Percentiles rank a stretch among this genome's conserved stretches.
These are phyloP conservation scores for Aspergillus ustus DNA, from an alignment of 2,329 filamentous ascomycete species.

Conservation along the genomic window DNA sequence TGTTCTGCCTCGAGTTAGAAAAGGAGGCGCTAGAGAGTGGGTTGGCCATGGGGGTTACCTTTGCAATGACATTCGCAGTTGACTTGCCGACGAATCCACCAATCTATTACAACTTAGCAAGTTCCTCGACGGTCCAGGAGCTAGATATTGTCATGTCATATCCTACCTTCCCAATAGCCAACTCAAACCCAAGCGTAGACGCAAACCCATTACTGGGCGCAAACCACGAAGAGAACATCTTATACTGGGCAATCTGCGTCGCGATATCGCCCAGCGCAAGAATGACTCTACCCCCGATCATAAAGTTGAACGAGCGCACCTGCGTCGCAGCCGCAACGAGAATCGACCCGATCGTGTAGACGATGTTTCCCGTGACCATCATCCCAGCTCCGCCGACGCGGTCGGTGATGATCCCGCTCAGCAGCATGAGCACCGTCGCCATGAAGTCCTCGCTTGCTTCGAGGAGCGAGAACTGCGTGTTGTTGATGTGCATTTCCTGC, in stretches of 20 bases:
- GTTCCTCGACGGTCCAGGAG: background rate
- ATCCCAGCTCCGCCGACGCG: conserved; percentile 62
- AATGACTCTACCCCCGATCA: conserved; percentile 62
- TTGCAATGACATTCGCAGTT: conserved; percentile 63
- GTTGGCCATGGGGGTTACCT: conserved; percentile 27
- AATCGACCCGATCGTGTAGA: conserved; percentile 63
- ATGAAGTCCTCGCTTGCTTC: conserved; percentile 68
- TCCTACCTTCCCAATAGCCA: conserved; percentile 59
- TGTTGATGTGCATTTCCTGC: conserved; percentile 60
- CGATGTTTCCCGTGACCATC: conserved; percentile 65
- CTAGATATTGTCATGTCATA: background rate
- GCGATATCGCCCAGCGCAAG: conserved; percentile 66
- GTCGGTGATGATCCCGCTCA: conserved; percentile 62
- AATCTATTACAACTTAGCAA: conserved; percentile 41
- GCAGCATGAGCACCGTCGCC: conserved; percentile 60
- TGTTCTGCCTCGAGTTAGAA: conserved; percentile 43
- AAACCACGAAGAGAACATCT: conserved; percentile 69
- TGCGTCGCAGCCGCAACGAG: conserved; percentile 63
- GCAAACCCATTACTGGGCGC: conserved; percentile 65
- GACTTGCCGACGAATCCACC: conserved; percentile 65
- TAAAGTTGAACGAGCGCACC: conserved; percentile 62
- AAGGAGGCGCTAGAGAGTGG: background rate
- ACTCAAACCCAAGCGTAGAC: conserved; percentile 63
- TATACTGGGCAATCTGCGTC: conserved; percentile 68
- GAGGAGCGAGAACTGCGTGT: conserved; percentile 63